Percentiles rank a stretch among this genome's conserved stretches.
Evolutionary conservation across 345 rosid species (phyloP).

Genomic region (Rhizophora apiculata): DNA sequence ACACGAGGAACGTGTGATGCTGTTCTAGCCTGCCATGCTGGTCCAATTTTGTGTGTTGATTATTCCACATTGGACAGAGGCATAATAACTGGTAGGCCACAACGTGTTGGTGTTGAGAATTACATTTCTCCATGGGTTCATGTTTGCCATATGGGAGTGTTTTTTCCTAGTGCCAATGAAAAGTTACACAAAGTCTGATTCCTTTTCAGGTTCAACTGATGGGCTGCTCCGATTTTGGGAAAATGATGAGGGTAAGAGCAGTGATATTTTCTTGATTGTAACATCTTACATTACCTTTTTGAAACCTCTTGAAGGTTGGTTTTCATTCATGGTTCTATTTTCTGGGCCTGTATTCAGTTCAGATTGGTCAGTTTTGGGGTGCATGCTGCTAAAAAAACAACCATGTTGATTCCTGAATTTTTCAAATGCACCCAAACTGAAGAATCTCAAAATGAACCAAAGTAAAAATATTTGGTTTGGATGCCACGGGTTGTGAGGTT

Average conservation of each 20-base stretch:
- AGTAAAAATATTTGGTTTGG: no score
- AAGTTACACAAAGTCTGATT: slow-evolving; percentile 14
- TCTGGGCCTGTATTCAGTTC: no score
- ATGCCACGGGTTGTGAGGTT: no score
- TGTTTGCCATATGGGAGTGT: background rate
- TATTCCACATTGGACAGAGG: slow-evolving; percentile 79
- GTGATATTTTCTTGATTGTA: background rate
- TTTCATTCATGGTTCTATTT: background rate
- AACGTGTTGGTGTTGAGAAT: background rate
- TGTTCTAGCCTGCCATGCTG: slow-evolving; percentile 96
- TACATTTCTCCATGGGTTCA: no score
- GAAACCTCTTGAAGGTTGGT: background rate
- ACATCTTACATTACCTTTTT: background rate
- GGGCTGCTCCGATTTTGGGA: slow-evolving; percentile 99
- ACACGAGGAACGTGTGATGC: slow-evolving; percentile 87
- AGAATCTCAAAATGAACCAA: no score
- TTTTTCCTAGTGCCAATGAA: background rate
- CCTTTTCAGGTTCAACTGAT: slow-evolving; percentile 84
- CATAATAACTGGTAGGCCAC: slow-evolving; percentile 76
- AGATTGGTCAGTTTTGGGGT: no score
- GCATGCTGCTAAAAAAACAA: no score
- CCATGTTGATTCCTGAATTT: no score
- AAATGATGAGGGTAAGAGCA: slow-evolving; percentile 72
- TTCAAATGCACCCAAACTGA: no score
- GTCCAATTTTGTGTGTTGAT: slow-evolving; percentile 81